Evolutionary conservation across 495 filamentous ascomycete species (phyloP), one percentile per base, ranked within the genome.

Genomic region (Penicillium nucicola): DNA sequence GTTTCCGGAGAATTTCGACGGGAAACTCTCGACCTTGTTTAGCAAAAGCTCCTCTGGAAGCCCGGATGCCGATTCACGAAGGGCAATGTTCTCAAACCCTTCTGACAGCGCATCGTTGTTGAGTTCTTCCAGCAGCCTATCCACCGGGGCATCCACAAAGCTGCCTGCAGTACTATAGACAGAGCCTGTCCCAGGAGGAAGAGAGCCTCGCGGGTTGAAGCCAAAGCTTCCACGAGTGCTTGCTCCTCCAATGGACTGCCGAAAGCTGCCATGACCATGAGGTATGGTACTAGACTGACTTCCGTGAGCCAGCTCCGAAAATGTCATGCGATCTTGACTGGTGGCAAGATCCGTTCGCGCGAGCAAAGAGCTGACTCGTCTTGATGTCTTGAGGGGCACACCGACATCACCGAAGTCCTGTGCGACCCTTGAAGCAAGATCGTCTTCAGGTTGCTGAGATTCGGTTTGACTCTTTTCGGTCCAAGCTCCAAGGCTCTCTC

Each of bases 331-430:
- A 47, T 92, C 89, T 40, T 90, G 87, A 17, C 81, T 82, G 19
- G 75, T 84, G 0, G 89, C 92, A 11, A 97, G 72, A 61, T 97
- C 92, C 17, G 91, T 86, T 55, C 92, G 79, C n/a, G 93, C 88
- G 44, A 97, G 79, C 51, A 97, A 75, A 31, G 93, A 97, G 66
- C 93, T 97, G 17, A 97, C 90, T 23, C 93, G 80, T 25, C 93
- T 79, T 11, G 90, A 93, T 35, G 89, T 84, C 65, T 88, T 84
- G 17, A 82, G 75, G 4, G 84, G 83, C 14, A 82, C 81, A 33
- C 84, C 78, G 23, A 82, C 78, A 38, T 78, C 75, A 18, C 84
- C 87, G 50, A 83, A 88, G 43, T 93, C 90, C 19, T 89, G 84
- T 45, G 91, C 89, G 15, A 98, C 68, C 4, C 88, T 82, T 10